These are phyloP conservation scores for Dioscorea alata DNA, from an alignment of 106 monocot genomes.

Conservation along the genomic window DNA sequence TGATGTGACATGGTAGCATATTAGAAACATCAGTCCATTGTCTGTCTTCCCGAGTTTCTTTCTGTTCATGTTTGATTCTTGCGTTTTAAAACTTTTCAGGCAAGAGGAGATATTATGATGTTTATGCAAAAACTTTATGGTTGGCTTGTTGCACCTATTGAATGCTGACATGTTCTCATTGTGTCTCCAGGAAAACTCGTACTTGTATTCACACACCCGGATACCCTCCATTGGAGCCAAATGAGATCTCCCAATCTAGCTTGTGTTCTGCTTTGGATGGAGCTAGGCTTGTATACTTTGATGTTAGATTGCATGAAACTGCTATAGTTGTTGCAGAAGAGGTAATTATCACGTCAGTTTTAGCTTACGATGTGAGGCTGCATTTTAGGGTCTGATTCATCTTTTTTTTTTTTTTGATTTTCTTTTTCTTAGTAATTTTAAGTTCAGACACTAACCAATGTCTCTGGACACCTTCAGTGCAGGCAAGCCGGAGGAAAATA, in stretches of 20 bases:
- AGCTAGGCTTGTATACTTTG: slow-evolving; percentile 73
- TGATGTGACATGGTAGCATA: too few relatives aligned
- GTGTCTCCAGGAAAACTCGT: slow-evolving; percentile 74
- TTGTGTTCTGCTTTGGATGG: slow-evolving; percentile 74
- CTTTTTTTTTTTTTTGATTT: neutral
- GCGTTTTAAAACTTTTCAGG: too few relatives aligned
- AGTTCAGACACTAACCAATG: neutral
- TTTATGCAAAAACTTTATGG: too few relatives aligned
- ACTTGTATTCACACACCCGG: slow-evolving; percentile 97
- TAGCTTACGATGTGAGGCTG: neutral
- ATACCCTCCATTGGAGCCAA: slow-evolving; percentile 69
- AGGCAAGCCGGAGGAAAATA: slow-evolving; percentile 76
- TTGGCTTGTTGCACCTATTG: too few relatives aligned
- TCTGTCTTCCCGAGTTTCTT: too few relatives aligned
- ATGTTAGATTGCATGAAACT: slow-evolving; percentile 84
- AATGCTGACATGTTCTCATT: neutral
- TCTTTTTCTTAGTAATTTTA: neutral
- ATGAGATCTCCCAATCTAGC: slow-evolving; percentile 54
- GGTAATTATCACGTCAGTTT: slow-evolving; percentile 37
- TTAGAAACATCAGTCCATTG: too few relatives aligned
- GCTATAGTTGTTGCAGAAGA: slow-evolving; percentile 86
- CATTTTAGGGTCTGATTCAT: neutral
- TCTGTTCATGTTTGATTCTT: too few relatives aligned
- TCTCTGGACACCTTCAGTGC: slow-evolving; percentile 46
- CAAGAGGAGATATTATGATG: too few relatives aligned